Percentiles rank a stretch among this genome's conserved stretches.
Conservation (phyloP, 768 basidiomycete species). For the Tricholoma matsutake region DNA sequence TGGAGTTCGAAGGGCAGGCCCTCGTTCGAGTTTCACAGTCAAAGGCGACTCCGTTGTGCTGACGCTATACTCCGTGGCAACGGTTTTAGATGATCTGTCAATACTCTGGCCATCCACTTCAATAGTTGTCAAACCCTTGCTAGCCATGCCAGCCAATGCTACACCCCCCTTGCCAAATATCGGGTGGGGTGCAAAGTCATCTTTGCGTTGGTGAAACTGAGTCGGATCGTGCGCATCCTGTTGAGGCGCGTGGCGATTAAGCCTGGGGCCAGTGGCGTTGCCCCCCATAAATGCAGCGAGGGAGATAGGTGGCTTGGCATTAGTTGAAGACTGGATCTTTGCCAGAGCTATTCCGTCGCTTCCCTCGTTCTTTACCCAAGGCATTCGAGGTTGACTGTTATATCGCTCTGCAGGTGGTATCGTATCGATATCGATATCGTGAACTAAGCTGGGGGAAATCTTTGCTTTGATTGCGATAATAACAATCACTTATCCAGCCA, state of each 20-base stretch:
- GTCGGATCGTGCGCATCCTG: slow-evolving; percentile 61
- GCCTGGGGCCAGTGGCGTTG: slow-evolving; percentile 66
- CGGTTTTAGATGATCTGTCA: slow-evolving; percentile 5
- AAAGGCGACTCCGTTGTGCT: not conserved
- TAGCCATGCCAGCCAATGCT: slow-evolving; percentile 71
- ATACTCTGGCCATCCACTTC: not conserved
- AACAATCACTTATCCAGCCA: not conserved
- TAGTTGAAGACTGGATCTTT: slow-evolving; percentile 13
- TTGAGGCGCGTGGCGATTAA: slow-evolving; percentile 73
- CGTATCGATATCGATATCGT: slow-evolving; percentile 8
- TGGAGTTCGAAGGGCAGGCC: not conserved
- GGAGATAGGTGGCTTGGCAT: slow-evolving; percentile 51
- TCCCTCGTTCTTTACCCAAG: slow-evolving; percentile 25
- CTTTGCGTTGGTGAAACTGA: slow-evolving; percentile 60
- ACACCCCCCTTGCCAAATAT: slow-evolving; percentile 73
- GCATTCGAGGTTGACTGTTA: slow-evolving; percentile 42
- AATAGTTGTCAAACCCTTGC: slow-evolving; percentile 4
- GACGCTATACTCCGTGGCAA: slow-evolving; percentile 1
- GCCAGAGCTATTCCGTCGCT: not conserved
- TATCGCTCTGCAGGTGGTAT: slow-evolving; percentile 34
- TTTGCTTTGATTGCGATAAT: not conserved
- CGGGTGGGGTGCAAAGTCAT: slow-evolving; percentile 60
- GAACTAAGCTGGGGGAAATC: not conserved
- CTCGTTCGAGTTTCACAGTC: slow-evolving; percentile 1
- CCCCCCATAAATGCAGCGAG: slow-evolving; percentile 84